Percentiles rank a stretch among this genome's conserved stretches.
These are phyloP conservation scores for Cryptosporidium parvum DNA, from an alignment of 169 alveolate genomes.

Conservation along the genomic window DNA sequence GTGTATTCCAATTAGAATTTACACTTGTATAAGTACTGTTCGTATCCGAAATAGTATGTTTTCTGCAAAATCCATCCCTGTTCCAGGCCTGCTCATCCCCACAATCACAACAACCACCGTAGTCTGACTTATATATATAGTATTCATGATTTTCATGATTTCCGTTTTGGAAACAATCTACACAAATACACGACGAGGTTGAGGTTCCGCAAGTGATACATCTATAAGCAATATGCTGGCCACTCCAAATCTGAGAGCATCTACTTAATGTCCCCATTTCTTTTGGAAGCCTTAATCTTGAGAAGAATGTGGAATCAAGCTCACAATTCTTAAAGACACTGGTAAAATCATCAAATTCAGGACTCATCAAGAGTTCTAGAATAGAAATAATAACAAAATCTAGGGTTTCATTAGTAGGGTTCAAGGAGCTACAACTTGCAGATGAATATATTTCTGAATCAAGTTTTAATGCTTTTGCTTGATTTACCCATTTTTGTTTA, in stretches of 20 bases:
- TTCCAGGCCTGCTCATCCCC: conserved; percentile 80
- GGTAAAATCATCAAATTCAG: conserved; percentile 9
- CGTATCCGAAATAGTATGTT: conserved; percentile 31
- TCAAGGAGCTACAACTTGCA: not conserved
- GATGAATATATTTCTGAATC: not conserved
- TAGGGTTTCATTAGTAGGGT: conserved; percentile 37
- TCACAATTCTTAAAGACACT: not conserved
- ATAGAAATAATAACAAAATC: conserved; percentile 55
- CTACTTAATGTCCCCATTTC: conserved; percentile 22
- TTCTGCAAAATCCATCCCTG: conserved; percentile 75
- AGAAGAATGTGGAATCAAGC: conserved; percentile 10
- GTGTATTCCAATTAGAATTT: not conserved
- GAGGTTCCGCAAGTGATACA: conserved; percentile 79
- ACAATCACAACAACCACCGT: conserved; percentile 83
- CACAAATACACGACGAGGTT: conserved; percentile 79
- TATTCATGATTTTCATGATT: conserved; percentile 77
- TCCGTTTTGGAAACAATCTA: conserved; percentile 78
- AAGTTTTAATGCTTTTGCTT: not conserved
- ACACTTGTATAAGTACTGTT: not conserved
- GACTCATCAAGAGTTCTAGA: conserved; percentile 38
- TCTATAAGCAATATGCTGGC: conserved; percentile 80
- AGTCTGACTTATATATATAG: conserved; percentile 77
- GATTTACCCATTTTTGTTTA: conserved; percentile 10
- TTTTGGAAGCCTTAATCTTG: conserved; percentile 27
- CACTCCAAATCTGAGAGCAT: conserved; percentile 80